Percentiles rank a stretch among this genome's conserved stretches.
Evolutionary conservation across 352 stramenopile genomes (phyloP).

Genomic region (Pseudoperonospora humuli): DNA sequence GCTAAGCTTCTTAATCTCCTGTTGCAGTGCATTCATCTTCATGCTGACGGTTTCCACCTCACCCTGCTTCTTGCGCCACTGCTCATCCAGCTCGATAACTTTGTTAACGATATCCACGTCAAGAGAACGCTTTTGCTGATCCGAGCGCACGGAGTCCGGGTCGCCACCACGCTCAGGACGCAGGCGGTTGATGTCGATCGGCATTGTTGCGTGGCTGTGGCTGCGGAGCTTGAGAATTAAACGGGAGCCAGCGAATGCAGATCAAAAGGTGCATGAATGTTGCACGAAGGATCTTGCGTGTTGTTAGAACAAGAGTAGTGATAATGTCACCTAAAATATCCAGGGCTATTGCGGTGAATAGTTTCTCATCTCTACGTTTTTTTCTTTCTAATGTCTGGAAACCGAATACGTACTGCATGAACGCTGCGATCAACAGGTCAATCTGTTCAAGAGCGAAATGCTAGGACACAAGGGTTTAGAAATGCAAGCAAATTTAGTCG

Average conservation of each 20-base stretch:
- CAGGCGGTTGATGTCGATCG: conserved; percentile 97
- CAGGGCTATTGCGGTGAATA: too few relatives aligned
- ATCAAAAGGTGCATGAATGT: conserved; percentile 1
- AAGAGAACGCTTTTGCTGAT: conserved; percentile 92
- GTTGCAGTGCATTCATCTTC: conserved; percentile 80
- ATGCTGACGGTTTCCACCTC: conserved; percentile 81
- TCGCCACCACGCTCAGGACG: conserved; percentile 93
- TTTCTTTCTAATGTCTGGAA: too few relatives aligned
- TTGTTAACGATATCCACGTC: conserved; percentile 92
- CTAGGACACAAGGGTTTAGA: too few relatives aligned
- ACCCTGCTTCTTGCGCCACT: conserved; percentile 82
- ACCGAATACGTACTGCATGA: too few relatives aligned
- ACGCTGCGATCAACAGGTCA: too few relatives aligned
- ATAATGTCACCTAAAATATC: too few relatives aligned
- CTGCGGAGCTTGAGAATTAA: conserved; percentile 14
- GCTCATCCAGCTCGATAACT: conserved; percentile 91
- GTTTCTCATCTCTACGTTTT: too few relatives aligned
- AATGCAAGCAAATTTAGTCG: too few relatives aligned
- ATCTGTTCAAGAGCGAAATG: too few relatives aligned
- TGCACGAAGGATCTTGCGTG: background rate
- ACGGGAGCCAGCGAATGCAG: conserved; percentile 11
- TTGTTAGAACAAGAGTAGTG: too few relatives aligned
- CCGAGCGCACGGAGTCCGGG: conserved; percentile 90
- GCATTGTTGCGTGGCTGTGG: conserved; percentile 69
- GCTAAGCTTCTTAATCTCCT: conserved; percentile 83